Evolutionary conservation across 495 filamentous ascomycete species (phyloP), one percentile per base, ranked within the genome.

Genomic region (Rhizodiscina lignyota): DNA sequence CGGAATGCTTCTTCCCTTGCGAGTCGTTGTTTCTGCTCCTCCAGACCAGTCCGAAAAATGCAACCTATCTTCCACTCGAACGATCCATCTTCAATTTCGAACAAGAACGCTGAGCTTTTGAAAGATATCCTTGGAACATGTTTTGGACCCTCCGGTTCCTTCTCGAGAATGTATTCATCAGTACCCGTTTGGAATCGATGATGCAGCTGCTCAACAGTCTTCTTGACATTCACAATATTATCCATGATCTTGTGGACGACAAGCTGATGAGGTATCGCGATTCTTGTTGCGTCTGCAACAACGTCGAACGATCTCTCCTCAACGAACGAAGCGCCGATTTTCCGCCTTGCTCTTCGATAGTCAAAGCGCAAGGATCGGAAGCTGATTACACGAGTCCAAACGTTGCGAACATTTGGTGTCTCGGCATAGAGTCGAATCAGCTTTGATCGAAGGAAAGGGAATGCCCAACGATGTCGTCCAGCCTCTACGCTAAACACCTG

Each of bases 61-160:
- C 77, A 69, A 0, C 83, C 81, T 16, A 99, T 65, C 48, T 94
- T 94, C 79, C 86, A 94, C 51, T 99, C 89, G 49, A 99, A 99
- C 1, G 82, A 77, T 34, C 89, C 84, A 54, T 99, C 89, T 55
- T 99, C 89, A 32, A 99, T 60, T 40, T 94, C 83, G 38, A 96
- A 83, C 17, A 94, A 58, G 6, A 96, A 53, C 0, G 75, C 79
- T 50, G 79, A 84, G 33, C 75, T 79, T 30, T 83, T 71, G 1
- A 99, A 32, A 0, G 83, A 83, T 10, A 96, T 57, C 47, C 76
- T 83, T 4, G 89, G 91, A 3, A 96, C 70, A 28, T 70, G 67
- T 50, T 85, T 94, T 1, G 91, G 83, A 5, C 65, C 74, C 53
- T 94, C 81, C 0, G 89, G 80, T 15, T 65, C 61, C 56, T 87